Conservation (phyloP, 148 eudicot genomes). For the Arctostaphylos glauca region DNA sequence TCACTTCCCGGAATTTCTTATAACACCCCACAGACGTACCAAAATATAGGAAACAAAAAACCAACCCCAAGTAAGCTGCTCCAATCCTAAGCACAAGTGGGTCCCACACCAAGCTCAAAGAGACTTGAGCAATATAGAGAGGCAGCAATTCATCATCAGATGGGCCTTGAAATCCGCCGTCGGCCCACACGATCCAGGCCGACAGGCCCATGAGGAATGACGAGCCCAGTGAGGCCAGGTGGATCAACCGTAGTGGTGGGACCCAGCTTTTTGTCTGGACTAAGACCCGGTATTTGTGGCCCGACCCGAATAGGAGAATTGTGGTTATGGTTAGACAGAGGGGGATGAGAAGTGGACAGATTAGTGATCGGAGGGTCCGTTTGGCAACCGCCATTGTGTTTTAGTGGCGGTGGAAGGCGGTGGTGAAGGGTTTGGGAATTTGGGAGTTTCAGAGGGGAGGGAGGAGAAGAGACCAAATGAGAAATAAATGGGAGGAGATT, state of each 20-base stretch:
- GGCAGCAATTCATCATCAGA: slow-evolving; percentile 33
- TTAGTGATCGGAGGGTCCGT: slow-evolving; percentile 50
- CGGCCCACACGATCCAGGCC: slow-evolving; percentile 86
- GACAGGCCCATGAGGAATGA: slow-evolving; percentile 54
- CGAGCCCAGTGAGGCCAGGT: slow-evolving; percentile 43
- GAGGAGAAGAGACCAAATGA: neutral
- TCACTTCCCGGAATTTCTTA: slow-evolving; percentile 40
- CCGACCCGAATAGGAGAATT: slow-evolving; percentile 37
- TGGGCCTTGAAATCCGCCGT: slow-evolving; percentile 58
- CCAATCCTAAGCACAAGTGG: slow-evolving; percentile 58
- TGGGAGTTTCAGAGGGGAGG: neutral
- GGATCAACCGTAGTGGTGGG: slow-evolving; percentile 62
- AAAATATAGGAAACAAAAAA: slow-evolving; percentile 35
- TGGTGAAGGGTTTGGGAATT: neutral
- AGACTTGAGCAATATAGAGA: slow-evolving; percentile 51
- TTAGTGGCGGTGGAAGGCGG: neutral
- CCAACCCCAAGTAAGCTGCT: slow-evolving; percentile 41
- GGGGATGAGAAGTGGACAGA: slow-evolving; percentile 36
- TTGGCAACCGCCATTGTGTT: slow-evolving; percentile 33
- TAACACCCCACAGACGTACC: slow-evolving; percentile 42
- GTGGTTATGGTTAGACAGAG: slow-evolving; percentile 43
- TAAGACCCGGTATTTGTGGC: slow-evolving; percentile 23
- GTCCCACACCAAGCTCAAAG: slow-evolving; percentile 53
- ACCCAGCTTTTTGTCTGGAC: slow-evolving; percentile 40
- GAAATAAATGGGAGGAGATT: neutral